A percentile compares a stretch with the other conserved stretches of the same genome.
Conservation (phyloP, 495 filamentous ascomycete genomes). For the Penicillium ucsense region DNA sequence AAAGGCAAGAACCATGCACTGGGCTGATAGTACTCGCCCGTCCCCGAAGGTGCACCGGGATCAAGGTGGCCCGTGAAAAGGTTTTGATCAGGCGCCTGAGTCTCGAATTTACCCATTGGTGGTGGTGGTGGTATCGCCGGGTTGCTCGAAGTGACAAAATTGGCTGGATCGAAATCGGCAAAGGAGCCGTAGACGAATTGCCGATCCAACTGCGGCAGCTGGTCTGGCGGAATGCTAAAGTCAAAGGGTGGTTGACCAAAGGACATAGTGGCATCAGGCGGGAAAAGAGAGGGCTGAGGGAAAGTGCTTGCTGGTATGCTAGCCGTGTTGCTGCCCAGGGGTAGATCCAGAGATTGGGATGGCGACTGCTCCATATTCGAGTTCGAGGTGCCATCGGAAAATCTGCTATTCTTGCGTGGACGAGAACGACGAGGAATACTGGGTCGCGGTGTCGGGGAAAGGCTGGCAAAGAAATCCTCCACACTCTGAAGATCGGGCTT, state of each 20-base stretch:
- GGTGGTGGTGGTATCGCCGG: slow-evolving; percentile 14
- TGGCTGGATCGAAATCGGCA: slow-evolving; percentile 46
- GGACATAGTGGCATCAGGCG: slow-evolving; percentile 23
- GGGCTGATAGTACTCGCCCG: slow-evolving; percentile 39
- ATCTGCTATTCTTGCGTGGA: slow-evolving; percentile 25
- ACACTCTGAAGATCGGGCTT: slow-evolving; percentile 85
- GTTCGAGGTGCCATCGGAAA: slow-evolving; percentile 16
- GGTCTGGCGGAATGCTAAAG: slow-evolving; percentile 32
- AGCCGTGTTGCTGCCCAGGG: slow-evolving; percentile 24
- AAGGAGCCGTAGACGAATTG: slow-evolving; percentile 75
- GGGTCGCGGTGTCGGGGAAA: slow-evolving; percentile 55
- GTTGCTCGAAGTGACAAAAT: slow-evolving; percentile 24
- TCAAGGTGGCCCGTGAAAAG: slow-evolving; percentile 32
- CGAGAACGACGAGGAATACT: slow-evolving; percentile 31
- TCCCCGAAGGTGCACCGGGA: slow-evolving; percentile 29
- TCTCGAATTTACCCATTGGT: slow-evolving; percentile 17
- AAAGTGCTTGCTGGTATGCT: slow-evolving; percentile 34
- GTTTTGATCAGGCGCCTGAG: slow-evolving; percentile 13
- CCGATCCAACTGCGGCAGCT: slow-evolving; percentile 56
- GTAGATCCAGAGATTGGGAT: slow-evolving; percentile 24
- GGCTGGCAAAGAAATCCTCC: slow-evolving; percentile 85
- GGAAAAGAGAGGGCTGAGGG: slow-evolving; percentile 29
- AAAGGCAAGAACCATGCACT: slow-evolving; percentile 95
- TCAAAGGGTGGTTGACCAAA: slow-evolving; percentile 32
- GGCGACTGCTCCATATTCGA: slow-evolving; percentile 21